Evolutionary conservation across 106 monocot genomes (phyloP), one percentile per base, ranked within the genome.

Genomic region (Acorus gramineus): DNA sequence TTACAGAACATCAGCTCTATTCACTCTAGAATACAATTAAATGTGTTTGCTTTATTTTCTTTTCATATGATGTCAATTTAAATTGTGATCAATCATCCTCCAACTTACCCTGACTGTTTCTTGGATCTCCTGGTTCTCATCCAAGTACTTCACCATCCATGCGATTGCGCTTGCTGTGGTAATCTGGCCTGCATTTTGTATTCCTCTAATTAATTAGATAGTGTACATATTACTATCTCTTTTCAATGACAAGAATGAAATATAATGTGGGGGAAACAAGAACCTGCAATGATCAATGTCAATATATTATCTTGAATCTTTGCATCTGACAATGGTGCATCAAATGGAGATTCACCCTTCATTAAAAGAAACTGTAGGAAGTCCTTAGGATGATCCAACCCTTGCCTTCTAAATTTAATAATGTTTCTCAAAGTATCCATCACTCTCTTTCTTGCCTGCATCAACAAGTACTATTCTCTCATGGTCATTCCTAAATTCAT

Each of bases 141-240:
- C 86, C 65, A 92, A 65, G 65, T 87, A 92, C 67, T 84, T 87
- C 47, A 92, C 70, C 86, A 87, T 92, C 91, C 91, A 92, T 67
- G 91, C 64, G 51, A 87, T 84, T 59, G 91, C 76, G 57, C 76
- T 92, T 53, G 91, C 83, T 47, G 91, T 84, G 1, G 91, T 92
- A 61, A 84, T 69, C 65, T 92, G 91, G 3, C 91, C 91, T 91
- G 66, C 56, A 77, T 63, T 9, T 54, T 57, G 11, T 28, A 50
- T 63, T 7, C 47, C 9, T 43, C 4, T 50, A 49, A 4, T 44
- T 63, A 11, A 13, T 63, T 63, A 63, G 48, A 49, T n/a, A 59
- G 11, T 11, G n/a, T 4, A 13, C n/a, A 49, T 6, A 63, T 63
- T 4, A 12, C 12, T 13, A 13, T 46, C 5, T 6, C 48, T 3